Evolutionary conservation across 140 eudicot genomes (phyloP).

Genomic region (Cichorium intybus): DNA sequence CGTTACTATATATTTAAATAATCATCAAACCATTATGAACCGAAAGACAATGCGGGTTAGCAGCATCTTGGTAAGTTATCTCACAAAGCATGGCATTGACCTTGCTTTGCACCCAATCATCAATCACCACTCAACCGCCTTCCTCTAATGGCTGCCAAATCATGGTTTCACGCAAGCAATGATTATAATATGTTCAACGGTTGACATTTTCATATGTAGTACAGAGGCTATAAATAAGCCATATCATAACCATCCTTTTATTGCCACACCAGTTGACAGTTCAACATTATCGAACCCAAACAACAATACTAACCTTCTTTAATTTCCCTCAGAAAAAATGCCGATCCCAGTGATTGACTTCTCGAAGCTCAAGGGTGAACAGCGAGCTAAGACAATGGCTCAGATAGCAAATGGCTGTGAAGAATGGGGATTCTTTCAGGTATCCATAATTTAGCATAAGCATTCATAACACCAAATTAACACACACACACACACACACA

Average conservation of each 20-base stretch:
- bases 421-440: constrained; percentile 99
- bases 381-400: constrained; percentile 62
- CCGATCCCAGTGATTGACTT: constrained; percentile 93
- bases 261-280: constrained; percentile 15
- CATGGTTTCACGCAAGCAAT: constrained; percentile 4
- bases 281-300: constrained; percentile 5
- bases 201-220: constrained; percentile 34
- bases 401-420: constrained; percentile 73
- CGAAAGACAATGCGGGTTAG: constrained; percentile 29
- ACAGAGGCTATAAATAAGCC: constrained; percentile 34
- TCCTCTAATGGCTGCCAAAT: constrained; percentile 19
- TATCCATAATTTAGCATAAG: constrained; percentile 14
- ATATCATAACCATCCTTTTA: constrained; percentile 15
- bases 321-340: constrained; percentile 39
- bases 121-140: constrained; percentile 15
- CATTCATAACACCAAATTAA: background rate
- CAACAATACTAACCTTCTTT: background rate
- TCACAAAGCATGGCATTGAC: constrained; percentile 25
- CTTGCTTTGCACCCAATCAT: constrained; percentile 30
- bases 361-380: constrained; percentile 72
- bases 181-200: constrained; percentile 6
- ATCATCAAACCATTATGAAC: constrained; percentile 23
- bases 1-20: background rate
- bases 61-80: constrained; percentile 19
- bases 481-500: background rate